Evolutionary conservation across 345 rosid genomes (phyloP).

Genomic region (Boechera divaricarpa): DNA sequence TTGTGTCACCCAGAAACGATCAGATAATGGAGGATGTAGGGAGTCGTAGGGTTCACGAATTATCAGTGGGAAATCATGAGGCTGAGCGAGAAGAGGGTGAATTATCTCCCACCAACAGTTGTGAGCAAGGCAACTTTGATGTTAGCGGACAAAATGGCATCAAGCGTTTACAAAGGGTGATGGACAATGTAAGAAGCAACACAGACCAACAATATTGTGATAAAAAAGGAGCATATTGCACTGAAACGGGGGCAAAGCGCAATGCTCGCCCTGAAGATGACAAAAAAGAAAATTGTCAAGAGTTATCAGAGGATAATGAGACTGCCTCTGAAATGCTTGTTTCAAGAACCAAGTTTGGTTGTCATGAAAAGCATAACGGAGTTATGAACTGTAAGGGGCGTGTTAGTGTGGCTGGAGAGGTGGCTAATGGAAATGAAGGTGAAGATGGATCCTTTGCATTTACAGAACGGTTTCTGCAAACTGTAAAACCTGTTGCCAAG

Average conservation of each 20-base stretch:
- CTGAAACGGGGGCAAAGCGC: conserved; percentile 63
- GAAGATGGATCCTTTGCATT: conserved; percentile 69
- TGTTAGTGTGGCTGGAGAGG: conserved; percentile 78
- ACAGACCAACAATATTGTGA: conserved; percentile 52
- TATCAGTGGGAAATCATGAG: conserved; percentile 56
- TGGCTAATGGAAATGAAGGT: conserved; percentile 74
- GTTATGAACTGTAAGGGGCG: conserved; percentile 60
- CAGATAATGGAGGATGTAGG: conserved; percentile 50
- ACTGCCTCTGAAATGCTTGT: conserved; percentile 75
- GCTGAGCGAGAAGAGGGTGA: conserved; percentile 95
- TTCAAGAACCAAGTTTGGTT: conserved; percentile 70
- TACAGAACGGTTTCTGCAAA: conserved; percentile 74
- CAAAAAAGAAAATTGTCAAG: conserved; percentile 61
- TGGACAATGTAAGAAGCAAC: conserved; percentile 57
- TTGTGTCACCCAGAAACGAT: conserved; percentile 55
- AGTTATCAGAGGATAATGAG: conserved; percentile 79
- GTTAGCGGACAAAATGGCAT: conserved; percentile 62
- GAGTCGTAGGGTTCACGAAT: conserved; percentile 53
- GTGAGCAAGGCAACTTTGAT: conserved; percentile 78
- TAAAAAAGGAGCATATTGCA: conserved; percentile 50
- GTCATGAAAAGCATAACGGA: conserved; percentile 71
- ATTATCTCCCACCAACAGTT: conserved; percentile 81
- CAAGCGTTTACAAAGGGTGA: conserved; percentile 54
- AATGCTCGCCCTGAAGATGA: conserved; percentile 74
- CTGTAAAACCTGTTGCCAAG: conserved; percentile 88